Conservation (phyloP, 2,329 filamentous ascomycete species). For the Botryosphaeria dothidea region DNA sequence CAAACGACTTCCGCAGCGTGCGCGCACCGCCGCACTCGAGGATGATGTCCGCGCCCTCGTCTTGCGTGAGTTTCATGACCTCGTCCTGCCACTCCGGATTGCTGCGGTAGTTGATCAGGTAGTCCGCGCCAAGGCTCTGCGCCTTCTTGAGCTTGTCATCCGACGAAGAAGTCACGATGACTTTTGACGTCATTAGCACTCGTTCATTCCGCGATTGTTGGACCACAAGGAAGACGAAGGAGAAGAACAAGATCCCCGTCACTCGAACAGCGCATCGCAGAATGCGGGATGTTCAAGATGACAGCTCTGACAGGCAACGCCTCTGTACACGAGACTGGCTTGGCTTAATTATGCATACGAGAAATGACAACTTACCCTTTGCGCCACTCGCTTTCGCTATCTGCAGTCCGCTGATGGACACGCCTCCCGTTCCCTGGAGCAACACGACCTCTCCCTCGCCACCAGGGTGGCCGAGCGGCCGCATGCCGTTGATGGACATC, state of each 20-base stretch:
- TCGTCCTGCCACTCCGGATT: constrained; percentile 61
- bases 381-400: constrained; percentile 46
- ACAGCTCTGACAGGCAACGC: not conserved
- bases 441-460: constrained; percentile 42
- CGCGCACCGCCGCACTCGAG: constrained; percentile 54
- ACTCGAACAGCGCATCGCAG: not conserved
- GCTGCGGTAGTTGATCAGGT: constrained; percentile 63
- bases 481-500: constrained; percentile 65
- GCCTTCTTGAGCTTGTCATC: constrained; percentile 41
- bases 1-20: constrained; percentile 49
- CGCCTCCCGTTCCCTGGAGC: constrained; percentile 48
- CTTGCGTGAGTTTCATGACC: constrained; percentile 50
- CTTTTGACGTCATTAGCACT: constrained; percentile 21
- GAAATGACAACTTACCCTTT: constrained; percentile 25
- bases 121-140: constrained; percentile 57
- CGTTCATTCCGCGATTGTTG: not conserved
- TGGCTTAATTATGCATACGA: not conserved
- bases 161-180: constrained; percentile 42
- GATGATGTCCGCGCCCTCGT: constrained; percentile 49
- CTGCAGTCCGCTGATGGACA: constrained; percentile 41
- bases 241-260: not conserved
- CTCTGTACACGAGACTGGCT: not conserved
- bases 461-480: constrained; percentile 54
- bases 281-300: not conserved
- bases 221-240: not conserved